phyloP scores from a whole-genome alignment of 768 basidiomycete species.

The Lanmaoa rubissima region DNA sequence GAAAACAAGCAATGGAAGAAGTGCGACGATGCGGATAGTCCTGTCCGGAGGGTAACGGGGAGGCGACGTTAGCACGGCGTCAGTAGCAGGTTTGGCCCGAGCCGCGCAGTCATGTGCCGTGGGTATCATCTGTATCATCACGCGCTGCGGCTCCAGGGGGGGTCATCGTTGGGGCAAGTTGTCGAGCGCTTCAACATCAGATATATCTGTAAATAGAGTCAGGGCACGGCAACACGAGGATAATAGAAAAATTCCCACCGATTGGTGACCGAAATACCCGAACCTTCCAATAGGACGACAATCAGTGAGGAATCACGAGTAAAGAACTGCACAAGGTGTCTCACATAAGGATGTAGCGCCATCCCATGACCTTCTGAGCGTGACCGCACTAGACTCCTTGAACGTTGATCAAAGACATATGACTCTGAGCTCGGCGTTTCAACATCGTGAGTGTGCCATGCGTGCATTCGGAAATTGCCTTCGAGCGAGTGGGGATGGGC shows the following conservation, averaged over 20 bases:
- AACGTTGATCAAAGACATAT: constrained; percentile 29
- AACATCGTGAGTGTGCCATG: constrained; percentile 17
- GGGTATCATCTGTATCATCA: constrained; percentile 6
- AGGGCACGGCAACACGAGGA: not conserved
- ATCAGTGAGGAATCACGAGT: constrained; percentile 6
- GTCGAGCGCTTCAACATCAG: constrained; percentile 28
- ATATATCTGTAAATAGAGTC: constrained; percentile 24
- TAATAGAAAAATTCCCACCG: constrained; percentile 18
- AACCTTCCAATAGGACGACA: constrained; percentile 17
- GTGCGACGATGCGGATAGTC: not conserved
- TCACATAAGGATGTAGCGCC: constrained; percentile 32
- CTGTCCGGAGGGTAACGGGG: not conserved
- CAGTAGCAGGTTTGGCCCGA: not conserved
- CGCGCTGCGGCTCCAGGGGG: not conserved
- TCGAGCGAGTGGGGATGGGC: constrained; percentile 19
- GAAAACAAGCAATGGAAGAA: constrained; percentile 1
- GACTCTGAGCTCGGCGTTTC: constrained; percentile 18
- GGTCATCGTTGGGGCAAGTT: constrained; percentile 21
- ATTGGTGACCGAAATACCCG: constrained; percentile 33
- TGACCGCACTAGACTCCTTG: constrained; percentile 29
- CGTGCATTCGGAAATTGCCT: constrained; percentile 24
- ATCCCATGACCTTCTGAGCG: constrained; percentile 29
- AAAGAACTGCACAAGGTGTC: not conserved
- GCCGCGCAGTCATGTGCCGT: not conserved
- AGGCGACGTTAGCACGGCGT: not conserved